These are phyloP conservation scores for Calonectria ilicicola DNA, from an alignment of 2,329 filamentous ascomycete genomes.

Conservation along the genomic window DNA sequence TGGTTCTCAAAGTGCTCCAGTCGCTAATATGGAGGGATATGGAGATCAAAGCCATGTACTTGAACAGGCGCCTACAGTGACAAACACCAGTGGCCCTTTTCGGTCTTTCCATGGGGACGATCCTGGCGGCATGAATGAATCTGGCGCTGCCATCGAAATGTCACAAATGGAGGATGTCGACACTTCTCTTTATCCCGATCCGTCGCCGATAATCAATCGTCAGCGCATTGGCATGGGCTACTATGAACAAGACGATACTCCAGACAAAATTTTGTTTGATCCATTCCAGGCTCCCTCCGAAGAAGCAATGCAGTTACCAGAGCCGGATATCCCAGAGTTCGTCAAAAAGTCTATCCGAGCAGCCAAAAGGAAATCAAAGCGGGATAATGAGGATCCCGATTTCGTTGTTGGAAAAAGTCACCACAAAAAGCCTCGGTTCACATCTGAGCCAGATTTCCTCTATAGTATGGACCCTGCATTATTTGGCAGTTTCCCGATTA, in stretches of 20 bases:
- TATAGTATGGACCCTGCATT: slow-evolving; percentile 66
- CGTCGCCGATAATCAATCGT: slow-evolving; percentile 54
- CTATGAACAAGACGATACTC: slow-evolving; percentile 69
- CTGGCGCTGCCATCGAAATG: slow-evolving; percentile 15
- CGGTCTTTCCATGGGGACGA: slow-evolving; percentile 25
- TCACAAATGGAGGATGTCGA: slow-evolving; percentile 46
- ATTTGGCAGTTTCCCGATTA: slow-evolving; percentile 45
- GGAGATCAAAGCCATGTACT: slow-evolving; percentile 49
- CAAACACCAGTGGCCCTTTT: slow-evolving; percentile 23
- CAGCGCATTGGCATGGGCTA: slow-evolving; percentile 70
- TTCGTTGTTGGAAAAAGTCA: slow-evolving; percentile 59
- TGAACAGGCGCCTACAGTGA: slow-evolving; percentile 26
- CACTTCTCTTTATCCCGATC: slow-evolving; percentile 60
- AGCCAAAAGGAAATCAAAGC: slow-evolving; percentile 64
- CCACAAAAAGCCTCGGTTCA: slow-evolving; percentile 54
- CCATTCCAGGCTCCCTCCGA: slow-evolving; percentile 66
- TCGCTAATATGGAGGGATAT: slow-evolving; percentile 39
- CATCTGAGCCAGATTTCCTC: slow-evolving; percentile 45
- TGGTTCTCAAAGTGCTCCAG: slow-evolving; percentile 3
- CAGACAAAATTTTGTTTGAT: slow-evolving; percentile 70
- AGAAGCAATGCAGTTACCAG: slow-evolving; percentile 55
- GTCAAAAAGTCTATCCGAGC: slow-evolving; percentile 66
- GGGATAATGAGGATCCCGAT: slow-evolving; percentile 67
- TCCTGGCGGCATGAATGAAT: slow-evolving; percentile 5
- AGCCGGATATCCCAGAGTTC: slow-evolving; percentile 64